A percentile compares a stretch with the other conserved stretches of the same genome.
Conservation (phyloP, 306 rosid genomes). For the Abrus precatorius region DNA sequence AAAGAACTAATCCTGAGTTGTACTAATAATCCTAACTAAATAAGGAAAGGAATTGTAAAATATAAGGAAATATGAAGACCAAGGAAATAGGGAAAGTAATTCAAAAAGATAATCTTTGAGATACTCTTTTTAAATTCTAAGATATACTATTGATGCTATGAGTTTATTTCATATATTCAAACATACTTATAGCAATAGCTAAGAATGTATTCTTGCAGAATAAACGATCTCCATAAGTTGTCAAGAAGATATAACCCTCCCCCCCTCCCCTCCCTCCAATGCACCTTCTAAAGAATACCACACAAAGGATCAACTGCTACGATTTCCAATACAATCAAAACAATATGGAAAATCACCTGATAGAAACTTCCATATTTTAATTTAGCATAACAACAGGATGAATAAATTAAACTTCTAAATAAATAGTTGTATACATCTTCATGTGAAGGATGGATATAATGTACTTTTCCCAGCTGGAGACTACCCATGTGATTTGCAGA, state of each 20-base stretch:
- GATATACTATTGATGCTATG: too few relatives aligned
- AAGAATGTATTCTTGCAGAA: slow-evolving; percentile 35
- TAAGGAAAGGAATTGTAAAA: too few relatives aligned
- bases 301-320: slow-evolving; percentile 8
- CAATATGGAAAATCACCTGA: slow-evolving; percentile 29
- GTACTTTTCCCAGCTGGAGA: background rate
- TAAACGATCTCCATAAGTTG: slow-evolving; percentile 10
- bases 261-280: background rate
- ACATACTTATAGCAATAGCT: slow-evolving; percentile 11
- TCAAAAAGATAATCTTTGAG: too few relatives aligned
- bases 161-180: too few relatives aligned
- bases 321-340: slow-evolving; percentile 10
- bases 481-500: slow-evolving; percentile 11
- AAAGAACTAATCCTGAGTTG: too few relatives aligned
- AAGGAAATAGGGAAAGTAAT: too few relatives aligned
- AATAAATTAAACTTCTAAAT: slow-evolving; percentile 11
- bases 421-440: slow-evolving; percentile 30
- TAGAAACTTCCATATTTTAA: slow-evolving; percentile 5
- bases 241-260: slow-evolving; percentile 1
- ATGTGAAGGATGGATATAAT: slow-evolving; percentile 23
- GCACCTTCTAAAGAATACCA: slow-evolving; percentile 4
- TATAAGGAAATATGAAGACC: too few relatives aligned
- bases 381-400: slow-evolving; percentile 5
- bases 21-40: too few relatives aligned
- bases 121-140: too few relatives aligned